Evolutionary conservation across 2,329 filamentous ascomycete genomes (phyloP).

Genomic region (Nothophaeocryptopus gaeumannii): DNA sequence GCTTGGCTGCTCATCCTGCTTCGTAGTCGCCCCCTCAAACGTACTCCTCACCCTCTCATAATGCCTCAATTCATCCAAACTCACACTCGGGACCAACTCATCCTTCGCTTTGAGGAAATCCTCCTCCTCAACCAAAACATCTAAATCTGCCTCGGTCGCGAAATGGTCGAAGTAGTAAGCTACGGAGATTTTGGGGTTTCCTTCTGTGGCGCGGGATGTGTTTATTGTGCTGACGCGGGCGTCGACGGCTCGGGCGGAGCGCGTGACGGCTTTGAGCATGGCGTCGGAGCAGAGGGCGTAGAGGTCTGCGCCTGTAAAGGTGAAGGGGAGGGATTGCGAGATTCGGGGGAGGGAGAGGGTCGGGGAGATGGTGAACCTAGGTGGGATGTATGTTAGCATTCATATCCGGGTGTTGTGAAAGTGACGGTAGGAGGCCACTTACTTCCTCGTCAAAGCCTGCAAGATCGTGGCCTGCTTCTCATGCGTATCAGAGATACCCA

Average conservation of each 20-base stretch:
- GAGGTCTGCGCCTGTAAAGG: conserved; percentile 95
- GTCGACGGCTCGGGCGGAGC: conserved; percentile 81
- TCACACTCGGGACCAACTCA: conserved; percentile 91
- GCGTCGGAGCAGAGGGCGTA: conserved; percentile 96
- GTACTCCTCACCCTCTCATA: conserved; percentile 79
- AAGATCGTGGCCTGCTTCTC: conserved; percentile 94
- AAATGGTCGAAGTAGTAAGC: conserved; percentile 96
- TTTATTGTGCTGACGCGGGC: conserved; percentile 74
- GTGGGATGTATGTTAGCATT: conserved; percentile 13
- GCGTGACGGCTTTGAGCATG: conserved; percentile 97
- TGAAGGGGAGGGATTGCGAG: conserved; percentile 78
- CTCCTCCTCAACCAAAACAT: conserved; percentile 82
- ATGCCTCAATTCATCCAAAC: conserved; percentile 84
- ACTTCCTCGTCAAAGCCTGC: conserved; percentile 92
- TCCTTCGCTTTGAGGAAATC: conserved; percentile 80
- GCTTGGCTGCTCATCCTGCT: conserved; percentile 42
- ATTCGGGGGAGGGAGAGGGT: conserved; percentile 72
- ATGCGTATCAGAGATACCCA: conserved; percentile 94
- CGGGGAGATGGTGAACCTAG: conserved; percentile 81
- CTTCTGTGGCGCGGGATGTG: conserved; percentile 33
- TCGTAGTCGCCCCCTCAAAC: conserved; percentile 66
- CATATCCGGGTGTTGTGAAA: background rate
- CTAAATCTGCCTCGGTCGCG: conserved; percentile 75
- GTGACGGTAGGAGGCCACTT: conserved; percentile 39
- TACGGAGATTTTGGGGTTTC: conserved; percentile 60